These are phyloP conservation scores for Stemphylium lycopersici DNA, from an alignment of 2,329 filamentous ascomycete species.

Conservation along the genomic window DNA sequence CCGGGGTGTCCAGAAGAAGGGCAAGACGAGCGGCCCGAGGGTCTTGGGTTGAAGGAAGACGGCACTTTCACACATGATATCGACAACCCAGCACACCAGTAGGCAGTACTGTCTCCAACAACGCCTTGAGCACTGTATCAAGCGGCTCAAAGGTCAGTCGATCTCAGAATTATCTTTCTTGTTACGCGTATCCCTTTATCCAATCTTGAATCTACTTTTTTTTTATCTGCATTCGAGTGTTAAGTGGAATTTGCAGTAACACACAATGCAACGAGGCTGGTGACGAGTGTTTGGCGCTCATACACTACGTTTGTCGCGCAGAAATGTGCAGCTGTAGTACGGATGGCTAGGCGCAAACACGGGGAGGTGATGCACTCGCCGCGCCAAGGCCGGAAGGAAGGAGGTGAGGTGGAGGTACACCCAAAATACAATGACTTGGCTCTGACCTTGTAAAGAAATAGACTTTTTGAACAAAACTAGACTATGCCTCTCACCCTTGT, in stretches of 20 bases:
- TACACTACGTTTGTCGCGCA: neutral
- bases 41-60: conserved; percentile 33
- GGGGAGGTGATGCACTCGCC: neutral
- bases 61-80: neutral
- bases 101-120: neutral
- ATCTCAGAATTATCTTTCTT: neutral
- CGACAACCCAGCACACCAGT: neutral
- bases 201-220: neutral
- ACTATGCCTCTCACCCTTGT: neutral
- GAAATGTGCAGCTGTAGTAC: neutral
- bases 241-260: neutral
- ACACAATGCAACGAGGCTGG: neutral
- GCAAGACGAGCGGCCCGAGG: conserved; percentile 35
- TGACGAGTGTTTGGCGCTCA: too few relatives aligned
- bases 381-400: neutral
- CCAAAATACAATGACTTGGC: neutral
- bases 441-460: neutral
- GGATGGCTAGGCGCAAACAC: neutral
- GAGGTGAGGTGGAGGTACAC: neutral
- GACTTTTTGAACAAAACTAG: neutral
- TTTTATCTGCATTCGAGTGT: neutral
- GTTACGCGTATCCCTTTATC: neutral
- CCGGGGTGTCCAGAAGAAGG: conserved; percentile 41
- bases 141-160: conserved; percentile 3
- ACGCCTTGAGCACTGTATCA: neutral